phyloP scores from a whole-genome alignment of 495 filamentous ascomycete species.

The Podospora fimiseda region DNA sequence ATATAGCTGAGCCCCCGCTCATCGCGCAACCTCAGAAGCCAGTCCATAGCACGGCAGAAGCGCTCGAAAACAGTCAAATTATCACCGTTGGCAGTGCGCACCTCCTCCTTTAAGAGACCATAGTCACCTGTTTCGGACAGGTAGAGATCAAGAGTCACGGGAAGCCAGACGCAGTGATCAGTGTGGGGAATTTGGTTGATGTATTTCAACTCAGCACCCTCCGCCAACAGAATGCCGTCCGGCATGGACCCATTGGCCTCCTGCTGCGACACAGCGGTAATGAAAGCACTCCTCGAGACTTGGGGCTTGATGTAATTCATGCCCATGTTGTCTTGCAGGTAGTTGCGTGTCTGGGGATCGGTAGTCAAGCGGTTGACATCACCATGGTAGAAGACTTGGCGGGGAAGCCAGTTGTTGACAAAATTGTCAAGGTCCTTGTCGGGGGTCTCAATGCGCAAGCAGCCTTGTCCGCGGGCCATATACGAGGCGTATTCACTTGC shows the following conservation, averaged over 20 bases:
- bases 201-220: conserved; percentile 52
- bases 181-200: conserved; percentile 55
- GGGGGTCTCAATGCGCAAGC: conserved; percentile 46
- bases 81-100: conserved; percentile 35
- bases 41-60: conserved; percentile 49
- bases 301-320: conserved; percentile 52
- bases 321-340: conserved; percentile 55
- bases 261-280: conserved; percentile 46
- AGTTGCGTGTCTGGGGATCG: conserved; percentile 53
- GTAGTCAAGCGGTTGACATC: conserved; percentile 53
- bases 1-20: conserved; percentile 50
- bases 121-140: conserved; percentile 51
- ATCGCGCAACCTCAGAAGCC: conserved; percentile 43
- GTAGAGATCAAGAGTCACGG: conserved; percentile 47
- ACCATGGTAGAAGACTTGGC: conserved; percentile 52
- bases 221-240: conserved; percentile 47
- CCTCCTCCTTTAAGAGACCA: conserved; percentile 37
- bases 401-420: conserved; percentile 53
- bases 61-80: conserved; percentile 47
- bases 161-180: conserved; percentile 54
- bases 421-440: conserved; percentile 52
- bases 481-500: conserved; percentile 43
- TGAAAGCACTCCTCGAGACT: conserved; percentile 41
- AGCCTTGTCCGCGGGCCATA: conserved; percentile 43
- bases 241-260: conserved; percentile 51